These are phyloP conservation scores for Aurifilum marmelostoma DNA, from an alignment of 2,329 filamentous ascomycete genomes.

Conservation along the genomic window DNA sequence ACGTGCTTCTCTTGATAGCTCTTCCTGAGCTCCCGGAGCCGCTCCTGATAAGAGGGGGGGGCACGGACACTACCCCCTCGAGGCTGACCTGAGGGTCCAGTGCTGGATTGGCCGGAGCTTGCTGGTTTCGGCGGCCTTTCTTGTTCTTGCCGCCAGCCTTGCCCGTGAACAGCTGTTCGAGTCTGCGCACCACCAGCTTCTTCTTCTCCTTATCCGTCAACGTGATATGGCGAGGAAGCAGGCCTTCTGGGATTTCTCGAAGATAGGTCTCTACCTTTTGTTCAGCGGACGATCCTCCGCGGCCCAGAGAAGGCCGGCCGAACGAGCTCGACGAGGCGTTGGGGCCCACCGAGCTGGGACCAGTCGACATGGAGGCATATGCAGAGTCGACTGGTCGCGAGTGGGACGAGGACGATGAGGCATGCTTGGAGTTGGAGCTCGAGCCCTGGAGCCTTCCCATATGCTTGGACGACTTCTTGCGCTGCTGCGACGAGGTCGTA, in stretches of 20 bases:
- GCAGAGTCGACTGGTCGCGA: constrained; percentile 62
- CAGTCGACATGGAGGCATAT: constrained; percentile 68
- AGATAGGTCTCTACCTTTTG: constrained; percentile 71
- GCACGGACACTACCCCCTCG: constrained; percentile 25
- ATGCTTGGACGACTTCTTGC: constrained; percentile 47
- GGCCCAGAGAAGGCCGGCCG: constrained; percentile 42
- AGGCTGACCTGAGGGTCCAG: constrained; percentile 17
- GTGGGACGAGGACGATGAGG: constrained; percentile 57
- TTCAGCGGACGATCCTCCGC: constrained; percentile 48
- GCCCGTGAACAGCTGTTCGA: constrained; percentile 84
- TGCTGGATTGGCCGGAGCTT: constrained; percentile 32
- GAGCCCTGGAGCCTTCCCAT: constrained; percentile 46
- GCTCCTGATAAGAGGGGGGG: constrained; percentile 8
- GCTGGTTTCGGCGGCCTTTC: constrained; percentile 38
- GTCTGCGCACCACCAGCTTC: constrained; percentile 72
- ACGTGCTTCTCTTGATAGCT: constrained; percentile 51
- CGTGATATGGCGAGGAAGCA: constrained; percentile 62
- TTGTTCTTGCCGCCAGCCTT: constrained; percentile 49
- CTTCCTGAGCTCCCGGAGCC: constrained; percentile 31
- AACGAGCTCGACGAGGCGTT: constrained; percentile 48
- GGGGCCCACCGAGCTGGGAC: constrained; percentile 38
- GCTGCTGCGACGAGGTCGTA: constrained; percentile 45
- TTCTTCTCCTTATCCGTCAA: constrained; percentile 77
- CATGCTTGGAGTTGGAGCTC: constrained; percentile 53
- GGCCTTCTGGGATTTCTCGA: constrained; percentile 70